Evolutionary conservation across 2,329 filamentous ascomycete species (phyloP).

Genomic region (Capronia coronata): DNA sequence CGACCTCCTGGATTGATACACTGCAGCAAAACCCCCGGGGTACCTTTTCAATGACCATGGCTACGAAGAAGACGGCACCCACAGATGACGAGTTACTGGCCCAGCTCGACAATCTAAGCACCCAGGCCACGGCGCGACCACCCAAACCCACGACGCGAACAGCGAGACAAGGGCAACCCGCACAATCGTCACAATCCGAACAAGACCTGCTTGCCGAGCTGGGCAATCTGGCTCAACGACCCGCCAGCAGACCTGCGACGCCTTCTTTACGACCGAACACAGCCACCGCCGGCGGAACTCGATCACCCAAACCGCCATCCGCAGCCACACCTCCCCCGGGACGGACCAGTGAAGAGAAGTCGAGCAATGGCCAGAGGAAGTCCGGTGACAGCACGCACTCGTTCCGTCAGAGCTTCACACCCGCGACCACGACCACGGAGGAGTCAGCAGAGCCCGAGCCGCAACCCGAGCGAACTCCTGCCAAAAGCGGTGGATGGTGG

Average conservation of each 20-base stretch:
- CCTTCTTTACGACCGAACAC: slow-evolving; percentile 54
- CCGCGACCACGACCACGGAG: slow-evolving; percentile 54
- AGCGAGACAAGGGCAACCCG: slow-evolving; percentile 22
- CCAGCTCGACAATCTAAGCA: slow-evolving; percentile 44
- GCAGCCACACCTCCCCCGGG: slow-evolving; percentile 46
- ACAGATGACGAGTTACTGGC: slow-evolving; percentile 47
- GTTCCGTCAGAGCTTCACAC: slow-evolving; percentile 65
- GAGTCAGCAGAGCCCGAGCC: slow-evolving; percentile 40
- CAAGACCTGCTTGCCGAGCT: slow-evolving; percentile 83
- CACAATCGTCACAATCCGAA: slow-evolving; percentile 37
- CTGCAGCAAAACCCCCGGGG: background rate
- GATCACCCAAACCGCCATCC: slow-evolving; percentile 49
- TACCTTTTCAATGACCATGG: slow-evolving; percentile 24
- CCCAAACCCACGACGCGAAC: slow-evolving; percentile 30
- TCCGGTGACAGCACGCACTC: slow-evolving; percentile 71
- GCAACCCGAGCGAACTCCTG: slow-evolving; percentile 53
- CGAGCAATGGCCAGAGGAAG: slow-evolving; percentile 50
- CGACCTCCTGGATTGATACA: too few species aligned
- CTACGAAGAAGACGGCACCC: slow-evolving; percentile 31
- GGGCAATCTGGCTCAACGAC: slow-evolving; percentile 68
- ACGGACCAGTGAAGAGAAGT: slow-evolving; percentile 60
- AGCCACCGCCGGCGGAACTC: slow-evolving; percentile 47
- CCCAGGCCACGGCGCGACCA: slow-evolving; percentile 33
- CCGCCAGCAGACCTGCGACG: slow-evolving; percentile 69
- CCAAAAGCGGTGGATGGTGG: slow-evolving; percentile 73